A percentile compares a stretch with the other conserved stretches of the same genome.
phyloP scores from a whole-genome alignment of 2,329 filamentous ascomycete genomes.

The Pezicula carpinea region DNA sequence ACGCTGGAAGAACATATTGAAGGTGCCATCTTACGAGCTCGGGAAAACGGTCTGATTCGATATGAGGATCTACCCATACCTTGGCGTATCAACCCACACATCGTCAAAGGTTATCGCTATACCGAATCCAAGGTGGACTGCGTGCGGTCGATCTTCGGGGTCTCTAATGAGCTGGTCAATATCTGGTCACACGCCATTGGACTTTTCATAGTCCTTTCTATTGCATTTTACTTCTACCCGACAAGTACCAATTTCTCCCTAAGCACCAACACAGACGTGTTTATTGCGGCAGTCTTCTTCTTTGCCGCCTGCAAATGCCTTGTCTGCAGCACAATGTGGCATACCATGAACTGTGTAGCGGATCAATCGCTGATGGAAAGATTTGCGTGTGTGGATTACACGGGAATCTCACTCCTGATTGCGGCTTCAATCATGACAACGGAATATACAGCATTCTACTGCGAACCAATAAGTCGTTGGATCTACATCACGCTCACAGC shows the following conservation, averaged over 20 bases:
- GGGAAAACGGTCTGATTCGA: slow-evolving; percentile 75
- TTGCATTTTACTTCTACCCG: slow-evolving; percentile 96
- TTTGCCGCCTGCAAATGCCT: slow-evolving; percentile 93
- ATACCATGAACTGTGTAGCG: slow-evolving; percentile 97
- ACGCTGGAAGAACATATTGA: slow-evolving; percentile 82
- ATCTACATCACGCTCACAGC: slow-evolving; percentile 81
- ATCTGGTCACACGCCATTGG: slow-evolving; percentile 96
- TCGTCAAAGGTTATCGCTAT: slow-evolving; percentile 88
- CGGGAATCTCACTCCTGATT: slow-evolving; percentile 90
- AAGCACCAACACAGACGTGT: slow-evolving; percentile 81
- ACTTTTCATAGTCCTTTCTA: slow-evolving; percentile 76
- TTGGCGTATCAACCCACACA: slow-evolving; percentile 94
- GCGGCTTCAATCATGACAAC: slow-evolving; percentile 96
- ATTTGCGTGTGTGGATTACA: slow-evolving; percentile 98
- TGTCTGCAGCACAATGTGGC: slow-evolving; percentile 93
- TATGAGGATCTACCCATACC: slow-evolving; percentile 89
- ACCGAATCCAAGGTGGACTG: slow-evolving; percentile 87
- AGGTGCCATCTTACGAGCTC: slow-evolving; percentile 67
- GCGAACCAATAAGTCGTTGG: slow-evolving; percentile 83
- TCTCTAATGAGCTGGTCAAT: slow-evolving; percentile 93
- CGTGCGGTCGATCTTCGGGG: slow-evolving; percentile 72
- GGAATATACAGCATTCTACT: slow-evolving; percentile 98
- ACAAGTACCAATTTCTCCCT: slow-evolving; percentile 79
- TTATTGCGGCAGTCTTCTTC: slow-evolving; percentile 93
- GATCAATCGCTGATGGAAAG: slow-evolving; percentile 85